phyloP scores from a whole-genome alignment of 371 early-diverging fungal species.

The Apophysomyces elegans region DNA sequence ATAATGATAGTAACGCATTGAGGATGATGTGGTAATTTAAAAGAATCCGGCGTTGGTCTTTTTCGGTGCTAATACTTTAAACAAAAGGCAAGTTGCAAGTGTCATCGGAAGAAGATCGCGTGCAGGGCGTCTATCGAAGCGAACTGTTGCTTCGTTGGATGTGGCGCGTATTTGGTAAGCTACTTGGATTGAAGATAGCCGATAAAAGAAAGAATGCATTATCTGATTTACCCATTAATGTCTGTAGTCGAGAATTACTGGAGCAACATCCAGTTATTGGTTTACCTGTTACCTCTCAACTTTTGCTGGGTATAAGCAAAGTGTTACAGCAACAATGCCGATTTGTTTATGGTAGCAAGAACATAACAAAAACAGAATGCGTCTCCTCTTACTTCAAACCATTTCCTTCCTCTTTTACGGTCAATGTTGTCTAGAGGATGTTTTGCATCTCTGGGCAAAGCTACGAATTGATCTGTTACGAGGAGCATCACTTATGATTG shows the following conservation, averaged over 20 bases:
- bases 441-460: constrained; percentile 14
- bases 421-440: constrained; percentile 15
- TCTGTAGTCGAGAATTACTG: background rate
- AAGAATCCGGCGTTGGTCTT: background rate
- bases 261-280: constrained; percentile 7
- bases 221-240: background rate
- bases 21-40: constrained; percentile 16
- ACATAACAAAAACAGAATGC: background rate
- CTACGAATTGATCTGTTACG: constrained; percentile 11
- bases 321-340: constrained; percentile 8
- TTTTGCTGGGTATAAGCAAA: constrained; percentile 13
- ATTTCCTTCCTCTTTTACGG: no score
- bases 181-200: no score
- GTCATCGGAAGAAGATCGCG: background rate
- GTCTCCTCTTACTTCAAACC: no score
- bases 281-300: constrained; percentile 8
- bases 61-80: background rate
- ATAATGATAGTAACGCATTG: background rate
- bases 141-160: constrained; percentile 14
- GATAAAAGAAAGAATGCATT: no score
- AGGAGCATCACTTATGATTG: background rate
- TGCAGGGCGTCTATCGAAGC: constrained; percentile 9
- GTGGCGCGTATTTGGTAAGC: constrained; percentile 18
- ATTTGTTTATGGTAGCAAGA: constrained; percentile 3
- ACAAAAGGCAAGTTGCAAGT: no score